Evolutionary conservation across 2,329 filamentous ascomycete species (phyloP), one percentile per base, ranked within the genome.

Genomic region (Verticillium tricorpus): DNA sequence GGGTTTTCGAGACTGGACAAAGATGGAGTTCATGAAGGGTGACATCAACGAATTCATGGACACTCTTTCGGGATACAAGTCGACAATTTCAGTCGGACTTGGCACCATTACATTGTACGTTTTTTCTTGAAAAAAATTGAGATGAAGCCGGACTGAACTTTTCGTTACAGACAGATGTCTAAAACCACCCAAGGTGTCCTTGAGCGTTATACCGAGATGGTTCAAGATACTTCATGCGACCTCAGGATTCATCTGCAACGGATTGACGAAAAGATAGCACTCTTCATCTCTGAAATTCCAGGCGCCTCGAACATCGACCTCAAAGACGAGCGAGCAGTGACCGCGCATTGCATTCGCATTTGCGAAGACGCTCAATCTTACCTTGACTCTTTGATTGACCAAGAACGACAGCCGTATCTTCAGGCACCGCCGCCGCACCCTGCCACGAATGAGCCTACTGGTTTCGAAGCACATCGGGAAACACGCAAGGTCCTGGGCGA

Each of bases 11-110:
- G 74, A 78, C 67, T 78, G 74, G 76, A 63, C 71, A 63, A 76
- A 71, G 67, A 71, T 78, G 72, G 74, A 77, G 65, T 77, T 77
- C 40, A 77, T 71, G 72, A 71, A 66, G 69, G 74, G 74, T 31
- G 67, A 75, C 60, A 76, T 78, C 62, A 76, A 74, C 60, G 70
- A 73, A 56, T 77, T 77, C 63, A 76, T 76, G 58, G 74, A 77
- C 39, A 72, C 69, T 52, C 63, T 78, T 31, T 69, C 68, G 45
- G 70, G 69, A 19, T 78, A 78, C 61, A 77, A 78, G 64, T 69
- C 72, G 59, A 78, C 75, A 2, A 77, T 78, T 52, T 69, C 70
- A 7, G 69, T 77, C 25, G 71, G 71, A 39, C 58, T 77, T 54
- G 74, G 73, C 55, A 72, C 66, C 57, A 72, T 77, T 58, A 77